Base-by-base conservation (phyloP, 768 basidiomycete genomes). In the Hygrocybe coccinea region DNA sequence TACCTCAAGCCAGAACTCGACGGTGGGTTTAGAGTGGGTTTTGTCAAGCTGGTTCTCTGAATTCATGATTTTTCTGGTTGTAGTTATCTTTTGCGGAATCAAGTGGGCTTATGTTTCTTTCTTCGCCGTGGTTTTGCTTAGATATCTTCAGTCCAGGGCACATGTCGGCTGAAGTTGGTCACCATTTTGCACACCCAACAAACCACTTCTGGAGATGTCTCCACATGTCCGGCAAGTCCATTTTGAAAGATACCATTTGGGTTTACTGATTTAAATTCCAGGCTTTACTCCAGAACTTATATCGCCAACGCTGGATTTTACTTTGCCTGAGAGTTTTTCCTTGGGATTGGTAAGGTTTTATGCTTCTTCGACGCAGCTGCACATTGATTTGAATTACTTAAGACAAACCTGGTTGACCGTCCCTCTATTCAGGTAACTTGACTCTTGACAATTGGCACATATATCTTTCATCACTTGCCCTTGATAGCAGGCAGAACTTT, bases 201-300 rank as follows among this genome's bases (percentile, higher is more conserved):
- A 93, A 94, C 62, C 89, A 91, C 59, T 92, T 92, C 67, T 92
- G 87, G 87, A 73, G 69, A 43, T 87, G 87, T 56, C 73, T 94
- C 0, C 74, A 87, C 60, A 74, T 74, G 41, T 84, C 87, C 44
- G 85, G 89, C 82, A 59, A 33, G 65, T 60, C 22, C n/a, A 22
- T 36, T 22, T 25, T 45, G 7, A 11, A 45, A 25, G 17, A 22
- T 47, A 47, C 21, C 19, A 52, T 51, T 11, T 48, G 5, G 3
- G 35, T 8, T 38, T 8, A 52, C 15, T 51, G 1, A 43, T 15
- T 17, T 9, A n/a, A 37, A 22, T 39, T 55, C 7, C 49, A 87
- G 87, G 83, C 3, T 71, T 91, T 36, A 90, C 86, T 0, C 64
- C 77, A 0, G 63, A 72, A 3, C 71, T 78, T 15, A 58, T 90